These are phyloP conservation scores for Nicotiana tabacum DNA, from an alignment of 257 asterid species.

Conservation along the genomic window DNA sequence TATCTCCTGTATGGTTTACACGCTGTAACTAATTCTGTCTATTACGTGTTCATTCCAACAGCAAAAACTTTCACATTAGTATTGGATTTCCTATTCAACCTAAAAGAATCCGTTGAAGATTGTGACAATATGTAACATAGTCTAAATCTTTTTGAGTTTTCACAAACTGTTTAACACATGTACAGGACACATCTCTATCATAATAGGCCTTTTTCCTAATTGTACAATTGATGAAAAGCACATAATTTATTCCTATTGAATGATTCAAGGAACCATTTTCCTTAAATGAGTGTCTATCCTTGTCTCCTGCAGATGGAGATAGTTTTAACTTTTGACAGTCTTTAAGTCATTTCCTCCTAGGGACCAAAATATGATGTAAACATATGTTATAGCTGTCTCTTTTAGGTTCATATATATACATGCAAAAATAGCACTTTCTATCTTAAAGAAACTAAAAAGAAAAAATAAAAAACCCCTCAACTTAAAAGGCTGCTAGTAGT, in stretches of 20 bases:
- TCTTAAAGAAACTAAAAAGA: too few relatives aligned
- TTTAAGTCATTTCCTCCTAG: slow-evolving; percentile 28
- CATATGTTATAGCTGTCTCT: slow-evolving; percentile 16
- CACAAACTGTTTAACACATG: slow-evolving; percentile 22
- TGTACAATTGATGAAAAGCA: background rate
- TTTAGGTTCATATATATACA: background rate
- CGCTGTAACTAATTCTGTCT: slow-evolving; percentile 19
- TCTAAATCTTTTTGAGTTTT: slow-evolving; percentile 26
- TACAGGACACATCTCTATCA: slow-evolving; percentile 22
- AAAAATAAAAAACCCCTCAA: too few relatives aligned
- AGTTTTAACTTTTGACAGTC: slow-evolving; percentile 38
- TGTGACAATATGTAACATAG: slow-evolving; percentile 34
- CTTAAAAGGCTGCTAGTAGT: too few relatives aligned
- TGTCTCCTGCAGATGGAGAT: slow-evolving; percentile 35
- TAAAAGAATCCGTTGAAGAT: slow-evolving; percentile 20
- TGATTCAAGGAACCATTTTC: slow-evolving; percentile 31
- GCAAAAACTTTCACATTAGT: background rate
- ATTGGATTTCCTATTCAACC: background rate
- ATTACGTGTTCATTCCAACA: background rate
- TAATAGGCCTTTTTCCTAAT: slow-evolving; percentile 7
- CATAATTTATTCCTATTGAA: slow-evolving; percentile 10
- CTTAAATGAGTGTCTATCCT: slow-evolving; percentile 30
- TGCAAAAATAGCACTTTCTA: too few relatives aligned
- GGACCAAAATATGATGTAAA: slow-evolving; percentile 10
- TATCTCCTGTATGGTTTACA: slow-evolving; percentile 11